Percentiles rank a stretch among this genome's conserved stretches.
These are phyloP conservation scores for Actinidia arguta DNA, from an alignment of 179 eudicot species.

Conservation along the genomic window DNA sequence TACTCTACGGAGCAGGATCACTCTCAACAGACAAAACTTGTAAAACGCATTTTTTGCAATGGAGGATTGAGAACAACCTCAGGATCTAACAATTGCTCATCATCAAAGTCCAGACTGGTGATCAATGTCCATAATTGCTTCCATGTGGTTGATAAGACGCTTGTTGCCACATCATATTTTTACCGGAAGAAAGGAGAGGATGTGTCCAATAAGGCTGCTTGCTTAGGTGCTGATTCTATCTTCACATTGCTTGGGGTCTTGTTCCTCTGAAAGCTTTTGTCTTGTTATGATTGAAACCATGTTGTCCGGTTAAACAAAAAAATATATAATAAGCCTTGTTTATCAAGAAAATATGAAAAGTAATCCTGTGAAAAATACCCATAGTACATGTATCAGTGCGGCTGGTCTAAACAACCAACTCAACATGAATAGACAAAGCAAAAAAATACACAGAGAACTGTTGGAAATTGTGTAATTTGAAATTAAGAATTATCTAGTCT, in stretches of 20 bases:
- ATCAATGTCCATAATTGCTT: slow-evolving; percentile 1
- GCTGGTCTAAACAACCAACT: no score
- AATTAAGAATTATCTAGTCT: no score
- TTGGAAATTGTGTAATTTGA: no score
- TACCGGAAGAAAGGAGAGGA: slow-evolving; percentile 15
- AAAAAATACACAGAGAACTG: no score
- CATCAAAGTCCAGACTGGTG: slow-evolving; percentile 4
- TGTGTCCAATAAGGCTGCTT: not conserved
- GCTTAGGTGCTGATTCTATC: slow-evolving; percentile 14
- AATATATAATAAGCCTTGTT: not conserved
- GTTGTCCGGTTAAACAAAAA: no score
- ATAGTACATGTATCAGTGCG: no score
- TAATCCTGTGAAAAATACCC: no score
- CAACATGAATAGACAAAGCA: no score
- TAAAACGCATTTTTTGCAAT: not conserved
- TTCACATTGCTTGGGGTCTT: not conserved
- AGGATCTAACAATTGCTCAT: not conserved
- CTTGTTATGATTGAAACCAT: not conserved
- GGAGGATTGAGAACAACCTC: not conserved
- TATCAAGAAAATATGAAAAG: not conserved
- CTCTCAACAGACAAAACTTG: not conserved
- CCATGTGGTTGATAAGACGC: slow-evolving; percentile 16
- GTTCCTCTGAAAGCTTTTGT: not conserved
- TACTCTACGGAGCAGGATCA: not conserved
- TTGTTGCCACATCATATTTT: slow-evolving; percentile 16